phyloP scores from a whole-genome alignment of 257 asterid genomes.

The Solanum etuberosum region DNA sequence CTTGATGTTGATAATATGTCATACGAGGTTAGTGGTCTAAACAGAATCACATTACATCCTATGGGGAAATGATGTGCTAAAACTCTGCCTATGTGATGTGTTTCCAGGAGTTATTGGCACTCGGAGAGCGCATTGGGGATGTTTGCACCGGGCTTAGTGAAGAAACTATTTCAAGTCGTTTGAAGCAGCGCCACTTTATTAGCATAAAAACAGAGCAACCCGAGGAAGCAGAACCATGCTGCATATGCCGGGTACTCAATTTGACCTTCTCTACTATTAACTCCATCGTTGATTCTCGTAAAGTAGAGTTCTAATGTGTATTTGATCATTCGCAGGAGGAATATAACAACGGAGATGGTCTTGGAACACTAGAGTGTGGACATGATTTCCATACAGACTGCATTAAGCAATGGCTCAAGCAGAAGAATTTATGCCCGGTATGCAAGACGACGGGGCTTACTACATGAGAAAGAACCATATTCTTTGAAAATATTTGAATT shows the following conservation, averaged over 20 bases:
- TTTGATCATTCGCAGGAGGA: slow-evolving; percentile 24
- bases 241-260: slow-evolving; percentile 27
- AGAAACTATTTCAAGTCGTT: slow-evolving; percentile 17
- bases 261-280: neutral
- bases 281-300: neutral
- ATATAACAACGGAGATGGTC: slow-evolving; percentile 18
- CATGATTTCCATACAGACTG: slow-evolving; percentile 32
- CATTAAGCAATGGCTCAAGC: slow-evolving; percentile 35
- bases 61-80: neutral
- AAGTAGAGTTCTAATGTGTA: neutral
- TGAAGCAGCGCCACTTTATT: slow-evolving; percentile 15
- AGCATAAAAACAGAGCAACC: slow-evolving; percentile 4
- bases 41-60: neutral
- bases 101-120: slow-evolving; percentile 31
- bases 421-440: slow-evolving; percentile 38
- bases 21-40: slow-evolving; percentile 20
- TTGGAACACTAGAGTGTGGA: slow-evolving; percentile 34
- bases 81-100: neutral
- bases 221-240: slow-evolving; percentile 30
- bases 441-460: slow-evolving; percentile 31
- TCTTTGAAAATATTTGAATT: neutral
- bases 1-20: slow-evolving; percentile 44
- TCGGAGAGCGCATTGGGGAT: slow-evolving; percentile 37
- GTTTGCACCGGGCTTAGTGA: slow-evolving; percentile 30
- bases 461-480: slow-evolving; percentile 5